phyloP scores from a whole-genome alignment of 352 stramenopile species.

The Pythium scleroteichum region DNA sequence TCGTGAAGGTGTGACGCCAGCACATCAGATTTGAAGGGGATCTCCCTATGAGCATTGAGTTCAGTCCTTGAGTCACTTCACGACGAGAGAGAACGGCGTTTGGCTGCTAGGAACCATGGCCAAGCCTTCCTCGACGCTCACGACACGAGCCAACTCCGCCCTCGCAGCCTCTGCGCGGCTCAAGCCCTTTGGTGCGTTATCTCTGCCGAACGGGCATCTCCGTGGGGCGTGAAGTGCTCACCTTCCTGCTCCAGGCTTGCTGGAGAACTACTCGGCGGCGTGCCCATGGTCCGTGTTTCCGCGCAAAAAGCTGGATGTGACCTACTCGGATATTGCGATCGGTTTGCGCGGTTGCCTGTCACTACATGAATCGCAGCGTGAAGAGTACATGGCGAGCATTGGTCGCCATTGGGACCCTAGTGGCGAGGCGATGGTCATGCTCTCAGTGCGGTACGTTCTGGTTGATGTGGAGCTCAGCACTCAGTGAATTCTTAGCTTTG shows the following conservation, averaged over 20 bases:
- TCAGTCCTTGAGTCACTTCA: neutral
- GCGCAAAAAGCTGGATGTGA: conserved; percentile 83
- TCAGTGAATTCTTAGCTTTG: neutral
- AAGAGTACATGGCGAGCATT: conserved; percentile 51
- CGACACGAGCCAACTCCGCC: conserved; percentile 17
- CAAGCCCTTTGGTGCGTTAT: conserved; percentile 41
- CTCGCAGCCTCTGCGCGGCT: conserved; percentile 26
- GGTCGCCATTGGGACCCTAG: conserved; percentile 54
- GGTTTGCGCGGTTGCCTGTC: conserved; percentile 58
- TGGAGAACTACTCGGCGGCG: conserved; percentile 60
- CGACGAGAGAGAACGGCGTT: neutral
- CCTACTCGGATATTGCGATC: conserved; percentile 63
- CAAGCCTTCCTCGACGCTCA: neutral
- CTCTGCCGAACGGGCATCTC: neutral
- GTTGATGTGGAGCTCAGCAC: no score
- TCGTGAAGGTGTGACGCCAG: neutral
- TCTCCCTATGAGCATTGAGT: neutral
- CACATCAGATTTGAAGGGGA: neutral
- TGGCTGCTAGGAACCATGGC: neutral
- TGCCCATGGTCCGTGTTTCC: conserved; percentile 77
- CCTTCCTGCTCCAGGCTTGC: conserved; percentile 30
- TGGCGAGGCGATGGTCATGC: conserved; percentile 61
- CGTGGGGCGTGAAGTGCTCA: neutral
- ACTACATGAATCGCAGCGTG: conserved; percentile 56
- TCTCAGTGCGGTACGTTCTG: conserved; percentile 66